Percentiles rank a stretch among this genome's conserved stretches.
phyloP scores from a whole-genome alignment of 129 eudicot genomes.

The Pittosporum tobira region DNA sequence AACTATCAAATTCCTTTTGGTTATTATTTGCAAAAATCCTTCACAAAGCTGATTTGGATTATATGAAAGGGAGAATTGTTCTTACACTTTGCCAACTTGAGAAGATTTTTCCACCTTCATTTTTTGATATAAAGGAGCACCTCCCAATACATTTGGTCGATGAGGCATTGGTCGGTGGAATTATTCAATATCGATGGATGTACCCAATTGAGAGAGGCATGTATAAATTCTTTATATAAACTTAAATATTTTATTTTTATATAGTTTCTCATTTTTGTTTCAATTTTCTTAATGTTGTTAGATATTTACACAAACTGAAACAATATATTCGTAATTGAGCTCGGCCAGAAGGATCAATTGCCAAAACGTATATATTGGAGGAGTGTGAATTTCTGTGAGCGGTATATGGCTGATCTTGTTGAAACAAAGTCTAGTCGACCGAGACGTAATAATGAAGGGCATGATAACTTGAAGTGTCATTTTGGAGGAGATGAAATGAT shows the following conservation, averaged over 20 bases:
- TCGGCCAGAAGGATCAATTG: slow-evolving; percentile 2
- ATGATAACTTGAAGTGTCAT: background rate
- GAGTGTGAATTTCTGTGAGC: no score
- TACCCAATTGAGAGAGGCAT: slow-evolving; percentile 16
- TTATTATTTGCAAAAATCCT: slow-evolving; percentile 17
- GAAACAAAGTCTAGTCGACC: slow-evolving; percentile 5
- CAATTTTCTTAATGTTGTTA: background rate
- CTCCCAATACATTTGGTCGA: slow-evolving; percentile 19
- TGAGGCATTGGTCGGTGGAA: slow-evolving; percentile 12
- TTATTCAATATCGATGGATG: slow-evolving; percentile 18
- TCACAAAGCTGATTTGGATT: background rate
- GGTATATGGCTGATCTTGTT: no score
- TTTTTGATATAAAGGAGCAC: slow-evolving; percentile 18
- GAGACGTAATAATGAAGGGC: background rate
- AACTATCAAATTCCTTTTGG: slow-evolving; percentile 4
- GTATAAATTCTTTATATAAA: background rate
- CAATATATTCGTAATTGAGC: slow-evolving; percentile 8
- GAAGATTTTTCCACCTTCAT: slow-evolving; percentile 9
- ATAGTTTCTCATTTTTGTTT: background rate
- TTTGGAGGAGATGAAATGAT: background rate
- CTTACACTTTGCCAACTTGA: slow-evolving; percentile 1
- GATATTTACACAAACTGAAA: background rate
- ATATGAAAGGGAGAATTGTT: background rate
- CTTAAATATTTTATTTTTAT: no score
- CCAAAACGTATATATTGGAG: no score